Evolutionary conservation across 306 rosid species (phyloP).

Genomic region (Medicago arabica): DNA sequence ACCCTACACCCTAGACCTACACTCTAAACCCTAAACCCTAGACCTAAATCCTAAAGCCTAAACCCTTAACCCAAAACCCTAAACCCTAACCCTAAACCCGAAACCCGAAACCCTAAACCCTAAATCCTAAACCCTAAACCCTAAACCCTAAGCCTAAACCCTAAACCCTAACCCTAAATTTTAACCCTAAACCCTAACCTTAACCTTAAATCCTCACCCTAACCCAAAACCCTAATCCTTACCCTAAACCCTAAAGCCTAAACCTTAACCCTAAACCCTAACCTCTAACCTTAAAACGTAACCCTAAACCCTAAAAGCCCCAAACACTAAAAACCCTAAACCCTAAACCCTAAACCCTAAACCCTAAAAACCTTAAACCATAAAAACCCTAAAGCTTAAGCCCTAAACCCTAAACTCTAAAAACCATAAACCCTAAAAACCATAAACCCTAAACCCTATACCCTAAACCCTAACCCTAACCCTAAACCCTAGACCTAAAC

Average conservation of each 20-base stretch:
- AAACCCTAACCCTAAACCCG: no score
- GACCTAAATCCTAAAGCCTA: no score
- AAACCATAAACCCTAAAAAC: neutral
- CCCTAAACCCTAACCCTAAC: neutral
- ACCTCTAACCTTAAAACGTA: neutral
- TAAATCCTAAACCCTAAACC: no score
- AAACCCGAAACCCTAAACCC: no score
- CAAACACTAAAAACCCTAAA: no score
- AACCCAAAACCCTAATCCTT: no score
- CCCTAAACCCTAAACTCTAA: neutral
- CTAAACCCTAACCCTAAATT: no score
- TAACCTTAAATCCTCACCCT: no score
- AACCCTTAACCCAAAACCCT: no score
- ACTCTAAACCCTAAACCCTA: neutral
- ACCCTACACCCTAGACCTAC: neutral
- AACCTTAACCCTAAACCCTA: neutral
- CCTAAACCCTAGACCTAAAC: neutral
- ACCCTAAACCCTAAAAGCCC: neutral
- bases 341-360: neutral
- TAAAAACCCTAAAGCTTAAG: neutral
- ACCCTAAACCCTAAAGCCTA: no score
- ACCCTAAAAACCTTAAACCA: neutral
- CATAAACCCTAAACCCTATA: neutral
- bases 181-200: no score
- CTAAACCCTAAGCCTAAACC: no score